phyloP scores from a whole-genome alignment of 164 flowering plant genomes.

The Vitis labrusca region DNA sequence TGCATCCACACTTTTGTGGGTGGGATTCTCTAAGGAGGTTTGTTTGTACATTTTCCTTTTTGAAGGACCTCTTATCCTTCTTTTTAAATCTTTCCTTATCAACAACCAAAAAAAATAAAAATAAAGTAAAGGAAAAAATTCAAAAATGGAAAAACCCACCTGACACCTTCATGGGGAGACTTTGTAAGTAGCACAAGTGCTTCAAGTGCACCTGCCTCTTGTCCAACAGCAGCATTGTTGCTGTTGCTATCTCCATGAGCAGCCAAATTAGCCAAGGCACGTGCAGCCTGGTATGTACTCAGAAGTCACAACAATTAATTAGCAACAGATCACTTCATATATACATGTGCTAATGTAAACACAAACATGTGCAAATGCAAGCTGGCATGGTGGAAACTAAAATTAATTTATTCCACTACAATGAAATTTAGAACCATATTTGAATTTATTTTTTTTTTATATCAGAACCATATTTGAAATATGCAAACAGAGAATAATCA shows the following conservation, averaged over 20 bases:
- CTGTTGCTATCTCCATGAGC: conserved; percentile 99
- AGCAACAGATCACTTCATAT: neutral
- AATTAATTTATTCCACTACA: no score
- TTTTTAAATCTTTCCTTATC: no score
- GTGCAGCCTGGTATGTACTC: conserved; percentile 74
- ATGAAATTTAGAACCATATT: no score
- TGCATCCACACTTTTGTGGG: no score
- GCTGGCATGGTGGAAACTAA: neutral
- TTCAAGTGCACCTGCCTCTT: conserved; percentile 97
- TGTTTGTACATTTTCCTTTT: no score
- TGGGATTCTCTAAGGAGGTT: no score
- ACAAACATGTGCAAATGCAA: neutral
- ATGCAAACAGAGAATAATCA: neutral
- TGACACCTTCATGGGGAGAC: conserved; percentile 97
- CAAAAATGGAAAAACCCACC: conserved; percentile 33
- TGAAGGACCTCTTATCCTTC: no score
- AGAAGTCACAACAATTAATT: neutral
- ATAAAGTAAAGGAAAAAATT: neutral
- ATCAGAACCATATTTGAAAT: neutral
- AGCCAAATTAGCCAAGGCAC: conserved; percentile 98
- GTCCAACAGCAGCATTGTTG: conserved; percentile 96
- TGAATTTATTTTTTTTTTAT: no score
- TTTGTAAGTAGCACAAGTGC: conserved; percentile 91
- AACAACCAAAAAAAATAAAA: neutral
- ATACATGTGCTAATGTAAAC: neutral